These are phyloP conservation scores for Hansenula sp. DNA, from an alignment of 1,139 yeast species.

Conservation along the genomic window DNA sequence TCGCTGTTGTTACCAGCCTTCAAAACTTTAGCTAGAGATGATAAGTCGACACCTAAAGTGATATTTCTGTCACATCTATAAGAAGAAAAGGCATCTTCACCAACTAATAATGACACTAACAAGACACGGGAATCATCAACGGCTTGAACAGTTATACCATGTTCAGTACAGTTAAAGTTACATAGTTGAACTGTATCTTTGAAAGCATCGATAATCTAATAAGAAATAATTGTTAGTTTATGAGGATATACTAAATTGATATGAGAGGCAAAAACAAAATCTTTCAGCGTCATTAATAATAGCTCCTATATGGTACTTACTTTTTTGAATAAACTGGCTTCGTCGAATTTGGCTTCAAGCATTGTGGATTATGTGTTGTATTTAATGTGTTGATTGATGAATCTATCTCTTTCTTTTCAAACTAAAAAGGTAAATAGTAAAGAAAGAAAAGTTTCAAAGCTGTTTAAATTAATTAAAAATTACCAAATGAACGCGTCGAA, in stretches of 20 bases:
- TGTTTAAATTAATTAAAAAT: no score
- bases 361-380: constrained; percentile 33
- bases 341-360: constrained; percentile 97
- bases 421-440: background rate
- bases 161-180: constrained; percentile 93
- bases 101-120: constrained; percentile 82
- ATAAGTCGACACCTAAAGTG: constrained; percentile 88
- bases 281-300: no score
- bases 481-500: background rate
- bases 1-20: constrained; percentile 92
- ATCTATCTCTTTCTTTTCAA: background rate
- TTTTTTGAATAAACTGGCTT: constrained; percentile 87
- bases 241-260: no score
- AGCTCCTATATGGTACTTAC: constrained; percentile 27
- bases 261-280: background rate
- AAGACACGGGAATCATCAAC: constrained; percentile 97
- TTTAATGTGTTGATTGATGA: background rate
- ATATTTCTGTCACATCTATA: constrained; percentile 95
- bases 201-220: constrained; percentile 76
- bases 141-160: constrained; percentile 95
- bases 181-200: constrained; percentile 92
- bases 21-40: constrained; percentile 80
- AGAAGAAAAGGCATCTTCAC: constrained; percentile 85
- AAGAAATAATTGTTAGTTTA: background rate
- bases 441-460: background rate